Percentiles rank a stretch among this genome's conserved stretches.
These are phyloP conservation scores for Hymenoscyphus repandus DNA, from an alignment of 2,329 filamentous ascomycete genomes.

Conservation along the genomic window DNA sequence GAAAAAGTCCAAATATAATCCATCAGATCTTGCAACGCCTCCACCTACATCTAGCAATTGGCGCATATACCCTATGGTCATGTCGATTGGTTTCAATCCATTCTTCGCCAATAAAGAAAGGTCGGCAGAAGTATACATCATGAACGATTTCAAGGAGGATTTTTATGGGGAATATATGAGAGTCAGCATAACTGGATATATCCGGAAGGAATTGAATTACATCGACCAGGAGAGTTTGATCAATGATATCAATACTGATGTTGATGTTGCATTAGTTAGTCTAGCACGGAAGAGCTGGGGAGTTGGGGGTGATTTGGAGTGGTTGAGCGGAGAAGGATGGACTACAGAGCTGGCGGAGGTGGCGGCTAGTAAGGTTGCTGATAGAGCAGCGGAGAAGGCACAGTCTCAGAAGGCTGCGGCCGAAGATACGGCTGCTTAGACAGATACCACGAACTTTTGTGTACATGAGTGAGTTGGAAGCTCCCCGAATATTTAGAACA, in stretches of 20 bases:
- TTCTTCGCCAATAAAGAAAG: slow-evolving; percentile 91
- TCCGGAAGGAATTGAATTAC: slow-evolving; percentile 87
- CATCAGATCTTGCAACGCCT: slow-evolving; percentile 21
- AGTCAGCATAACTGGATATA: slow-evolving; percentile 77
- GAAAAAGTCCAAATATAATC: slow-evolving; percentile 17
- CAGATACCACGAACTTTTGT: background rate
- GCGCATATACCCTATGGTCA: slow-evolving; percentile 75
- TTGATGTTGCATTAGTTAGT: slow-evolving; percentile 72
- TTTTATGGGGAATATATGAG: slow-evolving; percentile 83
- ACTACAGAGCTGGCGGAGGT: background rate
- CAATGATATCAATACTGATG: slow-evolving; percentile 84
- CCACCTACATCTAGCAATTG: slow-evolving; percentile 23
- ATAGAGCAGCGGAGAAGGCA: background rate
- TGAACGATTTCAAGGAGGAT: slow-evolving; percentile 70
- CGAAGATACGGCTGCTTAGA: slow-evolving; percentile 20
- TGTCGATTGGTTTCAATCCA: slow-evolving; percentile 95
- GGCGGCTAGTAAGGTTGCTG: background rate
- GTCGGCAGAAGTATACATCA: slow-evolving; percentile 84
- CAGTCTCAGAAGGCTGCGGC: background rate
- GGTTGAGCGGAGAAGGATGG: slow-evolving; percentile 14
- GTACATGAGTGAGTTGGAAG: too few species aligned
- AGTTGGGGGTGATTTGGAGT: slow-evolving; percentile 15
- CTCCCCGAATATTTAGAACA: too few species aligned
- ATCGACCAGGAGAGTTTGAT: slow-evolving; percentile 75
- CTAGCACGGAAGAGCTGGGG: slow-evolving; percentile 60